Evolutionary conservation across 2,329 filamentous ascomycete genomes (phyloP).

Genomic region (Pseudocercospora macadamiae): DNA sequence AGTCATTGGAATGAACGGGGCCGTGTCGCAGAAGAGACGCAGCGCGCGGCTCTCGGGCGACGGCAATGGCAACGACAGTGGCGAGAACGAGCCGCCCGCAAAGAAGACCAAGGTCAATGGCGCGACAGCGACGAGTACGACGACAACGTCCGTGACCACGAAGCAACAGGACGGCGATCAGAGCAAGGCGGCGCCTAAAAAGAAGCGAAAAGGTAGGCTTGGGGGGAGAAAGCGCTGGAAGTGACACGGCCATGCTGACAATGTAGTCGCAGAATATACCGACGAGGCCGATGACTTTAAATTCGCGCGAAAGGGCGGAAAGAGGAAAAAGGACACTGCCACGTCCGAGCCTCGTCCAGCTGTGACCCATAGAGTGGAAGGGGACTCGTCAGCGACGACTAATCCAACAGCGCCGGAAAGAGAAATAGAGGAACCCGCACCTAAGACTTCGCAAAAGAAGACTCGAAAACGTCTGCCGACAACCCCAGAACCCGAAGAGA

Average conservation of each 20-base stretch:
- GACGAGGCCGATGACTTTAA: conserved; percentile 54
- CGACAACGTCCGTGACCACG: conserved; percentile 42
- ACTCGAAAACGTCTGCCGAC: conserved; percentile 38
- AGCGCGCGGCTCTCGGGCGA: conserved; percentile 49
- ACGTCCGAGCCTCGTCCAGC: conserved; percentile 34
- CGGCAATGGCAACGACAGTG: conserved; percentile 47
- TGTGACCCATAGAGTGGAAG: background rate
- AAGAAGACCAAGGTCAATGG: conserved; percentile 48
- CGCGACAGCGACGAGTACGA: conserved; percentile 20
- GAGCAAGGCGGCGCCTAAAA: conserved; percentile 38
- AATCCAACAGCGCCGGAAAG: conserved; percentile 24
- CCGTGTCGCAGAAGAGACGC: conserved; percentile 50
- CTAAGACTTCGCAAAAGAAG: conserved; percentile 37
- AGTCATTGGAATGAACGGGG: conserved; percentile 52
- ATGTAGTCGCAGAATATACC: conserved; percentile 37
- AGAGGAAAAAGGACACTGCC: conserved; percentile 31
- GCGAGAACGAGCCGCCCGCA: conserved; percentile 46
- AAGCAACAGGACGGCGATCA: conserved; percentile 30
- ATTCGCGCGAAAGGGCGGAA: conserved; percentile 45
- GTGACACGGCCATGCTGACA: conserved; percentile 9
- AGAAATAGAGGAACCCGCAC: conserved; percentile 25
- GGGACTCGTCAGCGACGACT: conserved; percentile 24
- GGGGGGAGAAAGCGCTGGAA: no score
- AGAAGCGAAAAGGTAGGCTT: conserved; percentile 40
- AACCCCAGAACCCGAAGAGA: conserved; percentile 37